phyloP scores from a whole-genome alignment of 2,329 filamentous ascomycete species.

The Amauroascus niger region DNA sequence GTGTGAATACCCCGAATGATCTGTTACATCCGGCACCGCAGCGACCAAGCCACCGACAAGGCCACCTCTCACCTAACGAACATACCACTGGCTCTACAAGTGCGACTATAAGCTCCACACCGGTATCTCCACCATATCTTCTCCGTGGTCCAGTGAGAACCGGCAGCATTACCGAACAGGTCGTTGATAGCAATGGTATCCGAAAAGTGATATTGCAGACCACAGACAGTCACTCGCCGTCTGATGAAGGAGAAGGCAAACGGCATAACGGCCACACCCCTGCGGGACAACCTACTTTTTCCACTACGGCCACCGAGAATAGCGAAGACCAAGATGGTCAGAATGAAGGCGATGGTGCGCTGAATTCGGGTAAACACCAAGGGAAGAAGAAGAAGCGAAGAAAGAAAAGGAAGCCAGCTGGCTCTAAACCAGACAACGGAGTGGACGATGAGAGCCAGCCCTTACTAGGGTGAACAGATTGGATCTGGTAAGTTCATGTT shows the following conservation, averaged over 20 bases:
- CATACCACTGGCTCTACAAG: not conserved
- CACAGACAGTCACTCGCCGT: slow-evolving; percentile 22
- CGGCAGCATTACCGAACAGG: slow-evolving; percentile 68
- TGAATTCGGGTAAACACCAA: not conserved
- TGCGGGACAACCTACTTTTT: not conserved
- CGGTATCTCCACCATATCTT: slow-evolving; percentile 26
- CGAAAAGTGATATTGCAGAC: slow-evolving; percentile 67
- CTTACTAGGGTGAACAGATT: not conserved
- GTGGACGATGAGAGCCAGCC: slow-evolving; percentile 1
- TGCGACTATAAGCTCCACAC: not conserved
- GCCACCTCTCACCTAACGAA: slow-evolving; percentile 21
- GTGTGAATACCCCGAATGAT: not conserved
- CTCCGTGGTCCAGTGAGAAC: slow-evolving; percentile 51
- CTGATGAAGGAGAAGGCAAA: slow-evolving; percentile 7
- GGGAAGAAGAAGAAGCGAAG: slow-evolving; percentile 14
- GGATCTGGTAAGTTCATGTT: not conserved
- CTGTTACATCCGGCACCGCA: not conserved
- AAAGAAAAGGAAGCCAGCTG: slow-evolving; percentile 13
- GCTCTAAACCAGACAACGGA: slow-evolving; percentile 2
- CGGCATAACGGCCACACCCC: not conserved
- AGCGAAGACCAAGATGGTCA: not conserved
- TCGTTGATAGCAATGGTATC: slow-evolving; percentile 63
- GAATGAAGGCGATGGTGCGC: not conserved
- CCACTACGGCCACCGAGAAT: not conserved
- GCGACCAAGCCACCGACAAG: not conserved